Evolutionary conservation across 164 flowering plant species (phyloP), one percentile per base, ranked within the genome.

Genomic region (Echeveria elegans): DNA sequence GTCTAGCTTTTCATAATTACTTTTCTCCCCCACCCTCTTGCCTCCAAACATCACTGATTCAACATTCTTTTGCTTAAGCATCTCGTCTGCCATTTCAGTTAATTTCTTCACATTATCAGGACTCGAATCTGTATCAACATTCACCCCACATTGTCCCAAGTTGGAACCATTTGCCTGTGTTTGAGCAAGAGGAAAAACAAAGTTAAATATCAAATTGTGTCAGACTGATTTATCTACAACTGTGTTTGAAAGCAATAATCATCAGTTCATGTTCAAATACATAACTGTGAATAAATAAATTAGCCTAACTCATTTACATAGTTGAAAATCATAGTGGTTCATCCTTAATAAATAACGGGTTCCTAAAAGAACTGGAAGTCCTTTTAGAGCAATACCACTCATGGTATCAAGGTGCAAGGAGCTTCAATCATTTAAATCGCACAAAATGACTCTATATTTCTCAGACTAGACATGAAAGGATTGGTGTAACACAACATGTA

Each of bases 41-140:
- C 98, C 98, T 6, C 88, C 86, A 62, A 93, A 93, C 28, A 93
- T 84, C 47, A 90, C 86, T 0, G 98, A 93, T 52, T 90, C 98
- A 8, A 93, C 96, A 64, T 88, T 90, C 77, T 88, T 90, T 72
- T 93, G 96, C 63, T 87, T 85, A 69, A 93, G 74, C 98, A 88
- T 87, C 70, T 88, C 95, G 66, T 89, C 96, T 7, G 88, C 95
- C 31, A 82, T 69, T 66, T 79, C 85, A 1, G 77, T 70, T 69
- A 91, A 77, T 85, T 76, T 83, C 53, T 86, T 82, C 38, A 89
- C 84, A 70, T 89, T 85, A 69, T 63, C 70, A 8, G 88, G 79
- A 72, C 93, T 82, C 0, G 88, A 74, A 64, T 91, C 92, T 0
- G 83, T 76, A 65, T 91, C 97, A 30, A 83, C 77, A 66, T 86